Evolutionary conservation across 305 asterid species (phyloP).

Genomic region (Fraxinus ornus): DNA sequence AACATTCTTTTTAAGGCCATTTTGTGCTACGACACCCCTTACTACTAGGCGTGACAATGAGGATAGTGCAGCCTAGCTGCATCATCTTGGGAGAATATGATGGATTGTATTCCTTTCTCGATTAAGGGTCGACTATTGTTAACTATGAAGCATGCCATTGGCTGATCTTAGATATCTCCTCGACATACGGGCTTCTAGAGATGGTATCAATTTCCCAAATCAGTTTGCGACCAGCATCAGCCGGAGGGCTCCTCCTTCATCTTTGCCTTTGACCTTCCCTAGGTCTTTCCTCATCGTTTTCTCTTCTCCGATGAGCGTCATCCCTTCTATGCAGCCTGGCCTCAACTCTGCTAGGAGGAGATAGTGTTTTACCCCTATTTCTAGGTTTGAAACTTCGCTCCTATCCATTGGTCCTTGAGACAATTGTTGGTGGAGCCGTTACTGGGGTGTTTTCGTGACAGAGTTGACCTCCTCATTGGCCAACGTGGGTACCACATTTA

Average conservation of each 20-base stretch:
- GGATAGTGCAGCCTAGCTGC: neutral
- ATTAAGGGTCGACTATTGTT: neutral
- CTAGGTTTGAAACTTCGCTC: neutral
- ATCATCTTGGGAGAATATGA: neutral
- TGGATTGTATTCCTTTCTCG: neutral
- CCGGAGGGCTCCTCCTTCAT: neutral
- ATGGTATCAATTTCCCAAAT: neutral
- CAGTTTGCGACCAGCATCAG: neutral
- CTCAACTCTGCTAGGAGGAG: neutral
- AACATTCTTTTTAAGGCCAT: neutral
- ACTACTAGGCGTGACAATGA: neutral
- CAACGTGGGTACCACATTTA: neutral
- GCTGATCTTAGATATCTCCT: neutral
- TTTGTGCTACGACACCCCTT: neutral
- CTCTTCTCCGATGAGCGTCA: neutral
- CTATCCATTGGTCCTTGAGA: neutral
- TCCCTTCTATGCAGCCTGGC: neutral
- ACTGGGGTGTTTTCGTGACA: neutral
- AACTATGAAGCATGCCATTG: neutral
- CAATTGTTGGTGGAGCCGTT: neutral
- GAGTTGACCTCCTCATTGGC: neutral
- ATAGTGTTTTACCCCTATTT: neutral
- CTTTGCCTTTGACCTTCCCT: neutral
- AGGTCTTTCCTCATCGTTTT: neutral
- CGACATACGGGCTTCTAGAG: neutral